Evolutionary conservation across 2,329 filamentous ascomycete genomes (phyloP), one percentile per base, ranked within the genome.

Genomic region (Didymella pinodella): DNA sequence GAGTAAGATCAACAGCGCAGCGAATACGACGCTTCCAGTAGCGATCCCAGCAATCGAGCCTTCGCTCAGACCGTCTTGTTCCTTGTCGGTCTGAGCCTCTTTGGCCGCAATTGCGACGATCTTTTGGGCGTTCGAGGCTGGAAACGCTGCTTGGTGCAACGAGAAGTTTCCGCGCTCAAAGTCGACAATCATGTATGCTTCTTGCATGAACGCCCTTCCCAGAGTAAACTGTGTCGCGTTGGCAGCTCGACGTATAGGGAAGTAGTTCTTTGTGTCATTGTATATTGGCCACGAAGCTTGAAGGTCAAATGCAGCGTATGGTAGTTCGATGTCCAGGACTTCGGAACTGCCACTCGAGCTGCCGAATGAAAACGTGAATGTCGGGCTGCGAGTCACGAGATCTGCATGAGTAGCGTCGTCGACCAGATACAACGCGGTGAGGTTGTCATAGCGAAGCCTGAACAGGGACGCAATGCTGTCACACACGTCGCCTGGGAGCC

Each of bases 131-230:
- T 44, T 46, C 7, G 26, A 38, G 2, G 53, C 22, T 28, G 38
- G 47, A n/a, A 56, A 50, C 3, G 40, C 40, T 8, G 51, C 51
- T 26, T 47, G 51, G 16, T 54, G 51, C 8, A 54, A 25, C 18
- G 44, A 54, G 48, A 77, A 48, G 32, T 73, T 74, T 2, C 57
- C 20, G 4, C 65, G 63, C 25, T 77, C 74, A 46, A 75, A 77
- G 53, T 77, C 73, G 18, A 75, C 74, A 36, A 75, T 54, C 2
- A 78, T 45, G 34, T 78, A 78, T 1, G 76, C 70, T 55, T 77
- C 74, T 50, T 78, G 76, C 3, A 78, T 54, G 26, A 78, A 71
- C 0, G 75, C 65, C 4, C 76, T 71, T 0, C 75, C 75, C 1
- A 78, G 56, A 2, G 77, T 68, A 26, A 58, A 71, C 1, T 59